phyloP scores from a whole-genome alignment of 1,284 basidiomycete species.

The Ceratobasidium sp. region DNA sequence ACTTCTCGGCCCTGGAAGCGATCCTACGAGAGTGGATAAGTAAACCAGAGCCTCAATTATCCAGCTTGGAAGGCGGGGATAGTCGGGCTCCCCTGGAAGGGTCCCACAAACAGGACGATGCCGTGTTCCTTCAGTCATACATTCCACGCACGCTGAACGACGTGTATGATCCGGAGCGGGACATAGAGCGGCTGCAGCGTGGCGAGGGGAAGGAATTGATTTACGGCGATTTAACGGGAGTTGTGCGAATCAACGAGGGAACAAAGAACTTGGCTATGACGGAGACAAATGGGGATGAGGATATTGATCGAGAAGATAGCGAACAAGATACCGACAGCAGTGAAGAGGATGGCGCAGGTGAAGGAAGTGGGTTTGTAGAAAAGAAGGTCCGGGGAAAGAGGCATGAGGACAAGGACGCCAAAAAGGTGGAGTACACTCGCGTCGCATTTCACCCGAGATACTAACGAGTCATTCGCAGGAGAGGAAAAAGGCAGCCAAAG shows the following conservation, averaged over 20 bases:
- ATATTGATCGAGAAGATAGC: conserved; percentile 44
- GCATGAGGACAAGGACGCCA: conserved; percentile 88
- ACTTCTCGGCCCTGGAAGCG: conserved; percentile 46
- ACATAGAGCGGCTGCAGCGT: conserved; percentile 72
- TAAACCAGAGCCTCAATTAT: conserved; percentile 43
- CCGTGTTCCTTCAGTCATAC: conserved; percentile 84
- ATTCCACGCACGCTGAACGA: conserved; percentile 92
- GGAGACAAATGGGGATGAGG: conserved; percentile 52
- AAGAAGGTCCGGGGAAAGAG: conserved; percentile 78
- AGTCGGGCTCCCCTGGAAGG: conserved; percentile 30
- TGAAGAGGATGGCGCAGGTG: conserved; percentile 46
- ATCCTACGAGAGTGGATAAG: conserved; percentile 47
- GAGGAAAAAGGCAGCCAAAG: conserved; percentile 86
- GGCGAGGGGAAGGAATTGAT: conserved; percentile 78
- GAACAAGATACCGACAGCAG: conserved; percentile 43
- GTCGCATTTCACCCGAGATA: conserved; percentile 26
- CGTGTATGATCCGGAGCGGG: conserved; percentile 89
- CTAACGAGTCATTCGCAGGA: conserved; percentile 59
- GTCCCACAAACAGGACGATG: conserved; percentile 68
- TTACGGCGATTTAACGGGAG: conserved; percentile 69
- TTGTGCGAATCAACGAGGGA: conserved; percentile 35
- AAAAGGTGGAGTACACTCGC: conserved; percentile 66
- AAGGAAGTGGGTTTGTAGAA: conserved; percentile 54
- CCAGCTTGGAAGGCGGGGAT: conserved; percentile 26
- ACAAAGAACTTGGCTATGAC: conserved; percentile 47